phyloP scores from a whole-genome alignment of 768 basidiomycete genomes.

The Panaeolus cyanescens region DNA sequence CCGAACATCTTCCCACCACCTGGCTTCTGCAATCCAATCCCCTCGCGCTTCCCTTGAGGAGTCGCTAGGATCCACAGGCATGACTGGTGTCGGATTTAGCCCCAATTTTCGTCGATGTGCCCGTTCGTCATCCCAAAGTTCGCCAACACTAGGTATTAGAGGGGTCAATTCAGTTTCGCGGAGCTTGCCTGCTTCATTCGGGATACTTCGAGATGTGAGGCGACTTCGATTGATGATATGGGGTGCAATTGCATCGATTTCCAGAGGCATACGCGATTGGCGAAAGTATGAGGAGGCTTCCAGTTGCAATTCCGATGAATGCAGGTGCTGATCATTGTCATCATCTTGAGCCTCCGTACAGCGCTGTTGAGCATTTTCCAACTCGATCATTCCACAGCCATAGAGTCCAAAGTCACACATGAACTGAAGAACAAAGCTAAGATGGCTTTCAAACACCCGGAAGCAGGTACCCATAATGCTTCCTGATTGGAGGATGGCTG shows the following conservation, averaged over 20 bases:
- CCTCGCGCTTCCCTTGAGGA: constrained; percentile 56
- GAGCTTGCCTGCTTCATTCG: constrained; percentile 70
- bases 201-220: constrained; percentile 61
- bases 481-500: constrained; percentile 79
- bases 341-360: constrained; percentile 31
- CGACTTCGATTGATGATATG: constrained; percentile 84
- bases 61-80: constrained; percentile 72
- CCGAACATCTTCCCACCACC: constrained; percentile 75
- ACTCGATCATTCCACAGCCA: constrained; percentile 88
- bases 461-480: constrained; percentile 81
- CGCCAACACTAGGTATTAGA: constrained; percentile 84
- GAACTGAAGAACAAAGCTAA: constrained; percentile 88
- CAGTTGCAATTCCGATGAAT: constrained; percentile 29
- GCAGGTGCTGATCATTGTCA: constrained; percentile 29
- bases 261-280: constrained; percentile 70
- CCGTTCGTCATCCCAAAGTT: constrained; percentile 97
- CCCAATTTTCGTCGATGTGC: constrained; percentile 67
- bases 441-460: constrained; percentile 85
- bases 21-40: constrained; percentile 72
- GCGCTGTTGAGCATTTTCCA: constrained; percentile 67
- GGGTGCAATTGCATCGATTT: constrained; percentile 80
- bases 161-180: constrained; percentile 60
- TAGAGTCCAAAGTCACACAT: constrained; percentile 94
- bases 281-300: constrained; percentile 59
- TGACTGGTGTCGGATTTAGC: constrained; percentile 68